Evolutionary conservation across 2,329 filamentous ascomycete species (phyloP).

Genomic region (Penicillium sp.): DNA sequence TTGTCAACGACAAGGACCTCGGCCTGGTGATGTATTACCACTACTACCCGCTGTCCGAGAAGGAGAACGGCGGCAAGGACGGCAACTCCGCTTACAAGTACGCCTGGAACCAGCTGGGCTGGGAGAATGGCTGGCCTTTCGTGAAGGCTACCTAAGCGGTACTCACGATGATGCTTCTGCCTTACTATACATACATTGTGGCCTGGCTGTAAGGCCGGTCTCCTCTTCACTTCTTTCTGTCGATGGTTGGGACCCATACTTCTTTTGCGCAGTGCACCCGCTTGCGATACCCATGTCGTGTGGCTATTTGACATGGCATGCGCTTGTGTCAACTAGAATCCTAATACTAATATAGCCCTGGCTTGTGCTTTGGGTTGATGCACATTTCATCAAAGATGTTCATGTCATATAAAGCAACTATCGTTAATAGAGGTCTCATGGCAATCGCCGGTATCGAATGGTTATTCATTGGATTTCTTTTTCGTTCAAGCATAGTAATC

Average conservation of each 20-base stretch:
- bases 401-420: too few relatives aligned
- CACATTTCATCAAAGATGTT: too few relatives aligned
- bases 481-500: too few relatives aligned
- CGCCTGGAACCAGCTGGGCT: constrained; percentile 50
- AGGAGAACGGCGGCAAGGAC: constrained; percentile 50
- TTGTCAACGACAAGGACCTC: constrained; percentile 32
- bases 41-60: constrained; percentile 50
- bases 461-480: too few relatives aligned
- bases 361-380: too few relatives aligned
- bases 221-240: constrained; percentile 14
- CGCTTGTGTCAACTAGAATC: constrained; percentile 7
- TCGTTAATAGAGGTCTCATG: too few relatives aligned
- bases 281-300: constrained; percentile 20
- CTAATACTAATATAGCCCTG: constrained; percentile 12
- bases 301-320: constrained; percentile 4
- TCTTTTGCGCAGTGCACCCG: constrained; percentile 14
- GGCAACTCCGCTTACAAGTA: constrained; percentile 41
- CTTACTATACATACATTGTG: constrained; percentile 13
- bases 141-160: constrained; percentile 19
- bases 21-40: constrained; percentile 63
- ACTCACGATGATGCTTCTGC: neutral
- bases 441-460: too few relatives aligned
- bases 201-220: constrained; percentile 1
- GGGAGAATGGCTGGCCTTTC: constrained; percentile 47
- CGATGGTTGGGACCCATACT: constrained; percentile 20